Percentiles rank a stretch among this genome's conserved stretches.
Conservation (phyloP, 768 basidiomycete species). For the Trametes sanguinea region DNA sequence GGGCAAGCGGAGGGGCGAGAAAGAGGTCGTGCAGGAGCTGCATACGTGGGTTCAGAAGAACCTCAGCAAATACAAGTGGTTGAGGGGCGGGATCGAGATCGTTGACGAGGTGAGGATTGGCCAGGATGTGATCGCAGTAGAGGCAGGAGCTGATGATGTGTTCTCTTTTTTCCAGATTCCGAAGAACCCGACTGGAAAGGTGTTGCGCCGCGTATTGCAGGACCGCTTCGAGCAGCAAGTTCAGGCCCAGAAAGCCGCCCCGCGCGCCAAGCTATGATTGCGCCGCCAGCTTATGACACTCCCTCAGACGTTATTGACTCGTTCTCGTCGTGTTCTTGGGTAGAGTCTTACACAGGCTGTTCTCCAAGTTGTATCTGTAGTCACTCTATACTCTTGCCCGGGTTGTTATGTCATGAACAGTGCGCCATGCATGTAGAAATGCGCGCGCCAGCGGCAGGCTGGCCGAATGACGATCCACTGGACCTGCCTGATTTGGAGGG, state of each 20-base stretch:
- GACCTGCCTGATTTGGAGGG: slow-evolving; percentile 11
- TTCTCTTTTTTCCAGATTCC: slow-evolving; percentile 52
- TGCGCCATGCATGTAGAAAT: neutral
- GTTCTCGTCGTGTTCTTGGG: neutral
- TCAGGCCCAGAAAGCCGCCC: neutral
- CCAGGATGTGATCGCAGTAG: neutral
- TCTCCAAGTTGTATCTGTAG: slow-evolving; percentile 8
- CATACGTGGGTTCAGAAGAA: slow-evolving; percentile 62
- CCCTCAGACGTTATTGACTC: neutral
- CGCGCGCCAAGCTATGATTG: slow-evolving; percentile 20
- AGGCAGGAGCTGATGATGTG: neutral
- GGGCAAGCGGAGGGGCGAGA: slow-evolving; percentile 52
- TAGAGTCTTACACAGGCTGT: neutral
- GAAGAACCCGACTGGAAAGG: slow-evolving; percentile 75
- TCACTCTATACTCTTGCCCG: too few species aligned
- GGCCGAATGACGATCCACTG: neutral
- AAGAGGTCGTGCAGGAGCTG: slow-evolving; percentile 45
- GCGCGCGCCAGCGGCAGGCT: too few species aligned
- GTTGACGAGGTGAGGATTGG: slow-evolving; percentile 54
- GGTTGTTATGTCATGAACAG: neutral
- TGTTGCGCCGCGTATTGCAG: slow-evolving; percentile 59
- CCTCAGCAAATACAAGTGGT: slow-evolving; percentile 75
- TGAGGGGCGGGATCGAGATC: slow-evolving; percentile 70
- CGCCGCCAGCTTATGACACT: too few species aligned
- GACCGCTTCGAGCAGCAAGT: slow-evolving; percentile 51